Conservation (phyloP, 2,329 filamentous ascomycete genomes). For the Capronia americana region DNA sequence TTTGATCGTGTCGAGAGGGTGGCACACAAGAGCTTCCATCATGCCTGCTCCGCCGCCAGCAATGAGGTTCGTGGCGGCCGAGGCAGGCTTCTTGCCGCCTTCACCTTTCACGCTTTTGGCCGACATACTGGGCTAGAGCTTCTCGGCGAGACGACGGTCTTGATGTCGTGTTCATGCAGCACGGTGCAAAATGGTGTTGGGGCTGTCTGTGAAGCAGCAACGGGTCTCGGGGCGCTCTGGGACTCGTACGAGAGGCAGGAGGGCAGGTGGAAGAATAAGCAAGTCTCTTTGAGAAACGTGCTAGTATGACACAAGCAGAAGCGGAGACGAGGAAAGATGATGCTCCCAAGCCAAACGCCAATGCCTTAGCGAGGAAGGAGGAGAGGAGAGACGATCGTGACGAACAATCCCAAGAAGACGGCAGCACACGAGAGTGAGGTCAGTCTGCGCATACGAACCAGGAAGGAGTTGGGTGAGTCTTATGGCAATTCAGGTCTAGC, state of each 20-base stretch:
- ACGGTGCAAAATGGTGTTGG: neutral
- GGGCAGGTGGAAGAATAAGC: neutral
- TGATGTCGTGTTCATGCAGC: conserved; percentile 1
- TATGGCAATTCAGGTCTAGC: conserved; percentile 21
- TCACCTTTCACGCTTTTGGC: conserved; percentile 63
- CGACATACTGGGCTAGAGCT: conserved; percentile 56
- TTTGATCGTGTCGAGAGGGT: conserved; percentile 97
- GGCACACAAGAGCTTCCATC: conserved; percentile 98
- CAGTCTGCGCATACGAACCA: conserved; percentile 19
- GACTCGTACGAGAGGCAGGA: conserved; percentile 1
- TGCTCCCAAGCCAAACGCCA: conserved; percentile 26
- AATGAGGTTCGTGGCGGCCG: conserved; percentile 91
- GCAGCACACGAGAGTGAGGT: conserved; percentile 22
- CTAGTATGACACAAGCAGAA: conserved; percentile 12
- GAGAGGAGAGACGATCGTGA: conserved; percentile 27
- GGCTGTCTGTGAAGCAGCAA: neutral
- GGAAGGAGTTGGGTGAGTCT: conserved; percentile 14
- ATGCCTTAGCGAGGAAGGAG: conserved; percentile 14
- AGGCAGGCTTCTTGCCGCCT: conserved; percentile 76
- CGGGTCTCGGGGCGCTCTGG: neutral
- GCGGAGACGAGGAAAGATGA: conserved; percentile 30
- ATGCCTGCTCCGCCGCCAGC: conserved; percentile 96
- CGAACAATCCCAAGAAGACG: conserved; percentile 3
- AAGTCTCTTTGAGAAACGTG: neutral
- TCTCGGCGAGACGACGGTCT: neutral